Percentiles rank a stretch among this genome's conserved stretches.
These are phyloP conservation scores for Penicillium rolfsii DNA, from an alignment of 2,329 filamentous ascomycete species.

Conservation along the genomic window DNA sequence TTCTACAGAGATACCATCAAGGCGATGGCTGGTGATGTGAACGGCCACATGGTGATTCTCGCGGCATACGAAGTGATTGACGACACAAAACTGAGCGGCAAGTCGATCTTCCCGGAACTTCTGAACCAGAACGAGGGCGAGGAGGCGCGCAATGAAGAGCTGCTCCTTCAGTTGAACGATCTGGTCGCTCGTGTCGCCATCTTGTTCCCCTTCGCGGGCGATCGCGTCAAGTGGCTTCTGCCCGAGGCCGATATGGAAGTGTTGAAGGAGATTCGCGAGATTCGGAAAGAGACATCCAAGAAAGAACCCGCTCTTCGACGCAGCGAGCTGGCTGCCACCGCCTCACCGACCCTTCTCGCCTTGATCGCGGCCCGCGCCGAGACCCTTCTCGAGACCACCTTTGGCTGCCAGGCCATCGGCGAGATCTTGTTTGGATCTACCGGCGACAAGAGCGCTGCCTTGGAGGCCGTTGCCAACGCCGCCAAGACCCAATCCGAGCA, in stretches of 20 bases:
- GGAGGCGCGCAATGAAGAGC: conserved; percentile 48
- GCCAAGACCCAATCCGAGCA: conserved; percentile 52
- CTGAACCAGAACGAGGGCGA: conserved; percentile 64
- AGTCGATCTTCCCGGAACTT: conserved; percentile 84
- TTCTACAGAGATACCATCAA: conserved; percentile 89
- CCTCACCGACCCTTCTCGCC: conserved; percentile 75
- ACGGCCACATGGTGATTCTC: conserved; percentile 80
- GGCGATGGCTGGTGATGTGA: conserved; percentile 76
- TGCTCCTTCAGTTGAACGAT: conserved; percentile 49
- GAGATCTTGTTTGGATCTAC: conserved; percentile 77
- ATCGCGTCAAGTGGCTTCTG: conserved; percentile 64
- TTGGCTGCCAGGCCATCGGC: conserved; percentile 83
- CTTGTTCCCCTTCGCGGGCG: conserved; percentile 77
- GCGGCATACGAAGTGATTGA: conserved; percentile 89
- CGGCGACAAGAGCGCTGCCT: conserved; percentile 75
- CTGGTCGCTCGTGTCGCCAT: conserved; percentile 64
- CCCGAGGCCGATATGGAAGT: conserved; percentile 68
- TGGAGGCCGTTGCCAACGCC: conserved; percentile 64
- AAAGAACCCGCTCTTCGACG: conserved; percentile 80
- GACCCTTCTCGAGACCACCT: conserved; percentile 72
- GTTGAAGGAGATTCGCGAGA: conserved; percentile 74
- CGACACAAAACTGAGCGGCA: conserved; percentile 85
- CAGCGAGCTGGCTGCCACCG: conserved; percentile 71
- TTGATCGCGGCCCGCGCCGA: conserved; percentile 70
- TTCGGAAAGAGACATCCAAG: conserved; percentile 84